Conservation (phyloP, 106 monocot species). For the Dioscorea dumetorum region DNA sequence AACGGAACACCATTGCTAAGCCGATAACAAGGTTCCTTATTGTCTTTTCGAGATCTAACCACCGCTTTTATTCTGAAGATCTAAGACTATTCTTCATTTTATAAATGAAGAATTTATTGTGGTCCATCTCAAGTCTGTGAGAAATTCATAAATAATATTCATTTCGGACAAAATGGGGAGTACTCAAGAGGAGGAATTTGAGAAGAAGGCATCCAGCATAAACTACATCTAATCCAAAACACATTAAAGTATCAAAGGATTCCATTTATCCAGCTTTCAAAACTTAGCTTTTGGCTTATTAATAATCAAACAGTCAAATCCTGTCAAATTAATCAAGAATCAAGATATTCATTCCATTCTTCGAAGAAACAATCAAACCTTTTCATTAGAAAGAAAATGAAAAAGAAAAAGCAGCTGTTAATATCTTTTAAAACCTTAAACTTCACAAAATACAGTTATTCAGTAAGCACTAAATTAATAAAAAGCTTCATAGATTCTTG, state of each 20-base stretch:
- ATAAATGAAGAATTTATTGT: not conserved
- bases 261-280: too few relatives aligned
- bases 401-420: too few relatives aligned
- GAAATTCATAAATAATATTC: not conserved
- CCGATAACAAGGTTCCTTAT: not conserved
- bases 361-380: not conserved
- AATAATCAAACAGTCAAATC: not conserved
- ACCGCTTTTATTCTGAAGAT: not conserved
- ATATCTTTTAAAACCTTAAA: not conserved
- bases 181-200: not conserved
- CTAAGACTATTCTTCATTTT: not conserved
- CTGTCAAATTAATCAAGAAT: not conserved
- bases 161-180: not conserved
- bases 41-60: not conserved
- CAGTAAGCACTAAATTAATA: too few relatives aligned
- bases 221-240: not conserved
- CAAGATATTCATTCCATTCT: not conserved
- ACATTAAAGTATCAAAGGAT: too few relatives aligned
- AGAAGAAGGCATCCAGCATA: not conserved
- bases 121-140: not conserved
- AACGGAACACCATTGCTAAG: too few relatives aligned
- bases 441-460: too few relatives aligned
- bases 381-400: not conserved
- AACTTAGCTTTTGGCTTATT: not conserved
- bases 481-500: too few relatives aligned